phyloP scores from a whole-genome alignment of 192 early-diverging fungal species.

The Dispira simplex region DNA sequence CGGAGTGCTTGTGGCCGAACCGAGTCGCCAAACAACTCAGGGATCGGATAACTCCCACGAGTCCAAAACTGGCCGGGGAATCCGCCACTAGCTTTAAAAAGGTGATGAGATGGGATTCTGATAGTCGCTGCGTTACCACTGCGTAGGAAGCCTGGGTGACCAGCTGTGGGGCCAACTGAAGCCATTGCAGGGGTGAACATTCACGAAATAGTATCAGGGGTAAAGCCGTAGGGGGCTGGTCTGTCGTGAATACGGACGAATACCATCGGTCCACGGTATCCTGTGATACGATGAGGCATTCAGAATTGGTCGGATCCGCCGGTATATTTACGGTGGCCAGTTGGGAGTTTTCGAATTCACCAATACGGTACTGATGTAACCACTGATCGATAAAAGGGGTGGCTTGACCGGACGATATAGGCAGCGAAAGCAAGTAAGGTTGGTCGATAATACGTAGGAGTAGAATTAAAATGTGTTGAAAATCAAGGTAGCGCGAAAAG shows the following conservation, averaged over 20 bases:
- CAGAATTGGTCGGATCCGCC: neutral
- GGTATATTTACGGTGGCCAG: too few species aligned
- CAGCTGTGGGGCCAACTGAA: neutral
- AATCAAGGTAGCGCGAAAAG: neutral
- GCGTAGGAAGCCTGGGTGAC: slow-evolving; percentile 3
- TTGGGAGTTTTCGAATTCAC: neutral
- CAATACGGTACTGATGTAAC: slow-evolving; percentile 3
- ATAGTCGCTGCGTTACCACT: neutral
- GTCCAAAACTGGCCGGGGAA: slow-evolving; percentile 6
- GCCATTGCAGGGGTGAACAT: neutral
- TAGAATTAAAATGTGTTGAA: slow-evolving; percentile 6
- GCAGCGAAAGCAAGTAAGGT: neutral
- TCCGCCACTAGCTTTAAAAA: neutral
- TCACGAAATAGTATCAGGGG: neutral
- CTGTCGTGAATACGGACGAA: neutral
- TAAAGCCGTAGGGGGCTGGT: neutral
- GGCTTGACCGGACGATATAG: neutral
- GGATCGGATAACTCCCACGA: neutral
- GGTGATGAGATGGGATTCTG: neutral
- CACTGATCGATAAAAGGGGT: neutral
- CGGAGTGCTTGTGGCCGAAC: neutral
- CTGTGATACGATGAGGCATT: neutral
- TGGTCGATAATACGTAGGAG: neutral
- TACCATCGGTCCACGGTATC: neutral
- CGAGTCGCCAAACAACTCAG: neutral